Conservation (phyloP, 169 alveolate species). For the Babesia sp. region DNA sequence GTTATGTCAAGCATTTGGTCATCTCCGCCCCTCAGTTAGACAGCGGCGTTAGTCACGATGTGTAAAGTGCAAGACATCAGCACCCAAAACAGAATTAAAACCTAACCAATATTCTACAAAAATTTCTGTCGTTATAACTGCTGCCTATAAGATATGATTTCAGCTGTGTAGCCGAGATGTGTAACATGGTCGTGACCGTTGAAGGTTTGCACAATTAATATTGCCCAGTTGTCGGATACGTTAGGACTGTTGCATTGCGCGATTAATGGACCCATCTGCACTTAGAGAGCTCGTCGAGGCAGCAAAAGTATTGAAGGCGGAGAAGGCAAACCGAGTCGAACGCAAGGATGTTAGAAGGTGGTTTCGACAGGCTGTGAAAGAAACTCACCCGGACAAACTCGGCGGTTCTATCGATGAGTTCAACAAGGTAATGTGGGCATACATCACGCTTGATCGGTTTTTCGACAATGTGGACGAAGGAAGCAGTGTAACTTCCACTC, state of each 20-base stretch:
- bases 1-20: too few species aligned
- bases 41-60: too few species aligned
- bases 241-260: neutral
- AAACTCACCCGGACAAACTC: constrained; percentile 9
- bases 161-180: too few species aligned
- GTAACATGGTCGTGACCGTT: too few species aligned
- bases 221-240: neutral
- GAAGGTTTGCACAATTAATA: neutral
- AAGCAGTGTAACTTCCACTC: neutral
- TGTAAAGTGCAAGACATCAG: too few species aligned
- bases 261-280: constrained; percentile 6
- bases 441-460: constrained; percentile 9
- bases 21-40: too few species aligned
- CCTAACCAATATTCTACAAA: too few species aligned
- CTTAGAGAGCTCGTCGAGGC: constrained; percentile 9
- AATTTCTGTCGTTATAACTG: too few species aligned
- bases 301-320: constrained; percentile 6
- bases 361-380: constrained; percentile 8
- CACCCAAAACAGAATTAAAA: too few species aligned
- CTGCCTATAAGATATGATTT: too few species aligned
- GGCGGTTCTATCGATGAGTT: constrained; percentile 17
- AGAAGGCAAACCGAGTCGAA: neutral
- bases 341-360: constrained; percentile 8
- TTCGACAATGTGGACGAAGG: constrained; percentile 12
- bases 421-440: constrained; percentile 18